Evolutionary conservation across 1,284 basidiomycete species (phyloP).

Genomic region (Moesziomyces sp.): DNA sequence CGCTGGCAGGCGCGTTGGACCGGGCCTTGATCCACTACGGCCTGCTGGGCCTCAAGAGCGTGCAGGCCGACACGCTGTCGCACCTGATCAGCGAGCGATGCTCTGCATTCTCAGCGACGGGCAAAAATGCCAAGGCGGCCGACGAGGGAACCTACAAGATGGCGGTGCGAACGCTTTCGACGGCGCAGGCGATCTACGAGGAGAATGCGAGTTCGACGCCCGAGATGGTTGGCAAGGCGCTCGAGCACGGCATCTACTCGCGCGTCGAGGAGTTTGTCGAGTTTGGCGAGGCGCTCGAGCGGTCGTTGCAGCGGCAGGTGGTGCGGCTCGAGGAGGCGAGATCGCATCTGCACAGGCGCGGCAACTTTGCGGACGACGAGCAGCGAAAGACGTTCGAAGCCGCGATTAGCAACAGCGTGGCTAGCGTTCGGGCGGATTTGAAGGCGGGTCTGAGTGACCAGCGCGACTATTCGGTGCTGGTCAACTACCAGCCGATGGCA

Average conservation of each 20-base stretch:
- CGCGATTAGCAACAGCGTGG: constrained; percentile 10
- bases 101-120: constrained; percentile 9
- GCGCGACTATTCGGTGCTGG: constrained; percentile 45
- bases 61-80: constrained; percentile 52
- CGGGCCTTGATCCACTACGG: constrained; percentile 38
- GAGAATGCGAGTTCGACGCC: constrained; percentile 45
- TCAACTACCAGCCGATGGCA: constrained; percentile 38
- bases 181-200: constrained; percentile 44
- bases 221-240: constrained; percentile 48
- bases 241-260: constrained; percentile 57
- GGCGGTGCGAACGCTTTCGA: constrained; percentile 19
- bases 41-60: constrained; percentile 43
- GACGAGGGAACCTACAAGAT: constrained; percentile 34
- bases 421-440: constrained; percentile 21
- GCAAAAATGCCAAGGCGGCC: neutral
- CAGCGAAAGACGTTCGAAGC: constrained; percentile 13
- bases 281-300: constrained; percentile 47
- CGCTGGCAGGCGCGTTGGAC: constrained; percentile 38
- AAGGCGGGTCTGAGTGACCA: constrained; percentile 34
- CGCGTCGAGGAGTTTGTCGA: constrained; percentile 56
- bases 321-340: constrained; percentile 36
- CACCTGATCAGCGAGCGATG: constrained; percentile 32
- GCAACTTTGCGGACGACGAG: constrained; percentile 11
- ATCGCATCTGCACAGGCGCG: constrained; percentile 22
- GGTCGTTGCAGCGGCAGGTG: constrained; percentile 47